phyloP scores from a whole-genome alignment of 2,329 filamentous ascomycete genomes.

The Hymenoscyphus fructigenus region DNA sequence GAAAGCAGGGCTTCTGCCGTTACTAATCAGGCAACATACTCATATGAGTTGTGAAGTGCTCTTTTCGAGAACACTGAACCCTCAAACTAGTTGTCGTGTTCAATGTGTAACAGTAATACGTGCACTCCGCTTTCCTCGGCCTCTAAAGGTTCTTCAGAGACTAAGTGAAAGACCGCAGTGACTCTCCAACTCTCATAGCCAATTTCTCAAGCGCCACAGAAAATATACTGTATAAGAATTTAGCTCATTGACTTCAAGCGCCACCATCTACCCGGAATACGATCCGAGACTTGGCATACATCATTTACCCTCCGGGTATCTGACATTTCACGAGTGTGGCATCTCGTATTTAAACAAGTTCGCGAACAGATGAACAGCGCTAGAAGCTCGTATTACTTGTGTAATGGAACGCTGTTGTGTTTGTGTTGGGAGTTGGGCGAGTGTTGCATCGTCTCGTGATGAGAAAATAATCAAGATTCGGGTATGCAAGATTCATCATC shows the following conservation, averaged over 20 bases:
- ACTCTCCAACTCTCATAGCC: too few species aligned
- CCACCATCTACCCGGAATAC: not conserved
- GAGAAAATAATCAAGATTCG: not conserved
- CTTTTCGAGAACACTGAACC: too few species aligned
- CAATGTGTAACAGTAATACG: too few species aligned
- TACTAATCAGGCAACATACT: not conserved
- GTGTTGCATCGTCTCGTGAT: not conserved
- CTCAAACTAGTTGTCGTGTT: too few species aligned
- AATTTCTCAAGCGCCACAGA: too few species aligned
- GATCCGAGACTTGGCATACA: not conserved
- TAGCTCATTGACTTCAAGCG: not conserved
- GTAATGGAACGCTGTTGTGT: conserved; percentile 1
- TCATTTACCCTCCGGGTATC: not conserved
- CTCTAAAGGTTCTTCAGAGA: too few species aligned
- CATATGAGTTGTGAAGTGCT: too few species aligned
- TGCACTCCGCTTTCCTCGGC: too few species aligned
- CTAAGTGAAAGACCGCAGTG: too few species aligned
- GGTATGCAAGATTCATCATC: not conserved
- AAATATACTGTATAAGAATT: not conserved
- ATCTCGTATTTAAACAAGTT: not conserved
- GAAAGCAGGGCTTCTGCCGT: not conserved
- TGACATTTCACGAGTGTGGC: not conserved
- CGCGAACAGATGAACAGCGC: not conserved
- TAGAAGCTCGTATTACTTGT: not conserved
- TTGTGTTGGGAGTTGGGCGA: not conserved